phyloP scores from a whole-genome alignment of 495 filamentous ascomycete genomes.

The Annulohypoxylon stygium region DNA sequence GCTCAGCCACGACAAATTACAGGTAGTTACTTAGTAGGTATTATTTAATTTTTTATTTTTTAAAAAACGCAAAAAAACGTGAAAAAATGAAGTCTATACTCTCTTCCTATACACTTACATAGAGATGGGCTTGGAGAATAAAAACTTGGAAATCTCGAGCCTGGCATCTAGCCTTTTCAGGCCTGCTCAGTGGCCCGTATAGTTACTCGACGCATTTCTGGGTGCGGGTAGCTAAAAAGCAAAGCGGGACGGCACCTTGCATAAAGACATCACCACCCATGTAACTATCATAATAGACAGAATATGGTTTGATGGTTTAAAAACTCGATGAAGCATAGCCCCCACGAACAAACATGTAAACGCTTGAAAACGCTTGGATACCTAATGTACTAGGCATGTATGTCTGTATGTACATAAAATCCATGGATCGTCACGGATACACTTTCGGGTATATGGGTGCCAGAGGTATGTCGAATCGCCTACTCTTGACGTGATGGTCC shows the following conservation, averaged over 20 bases:
- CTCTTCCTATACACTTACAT: too few species aligned
- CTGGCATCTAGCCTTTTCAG: background rate
- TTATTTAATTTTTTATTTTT: too few species aligned
- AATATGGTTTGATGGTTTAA: background rate
- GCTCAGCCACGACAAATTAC: too few species aligned
- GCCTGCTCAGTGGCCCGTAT: conserved; percentile 1
- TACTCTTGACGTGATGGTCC: conserved; percentile 2
- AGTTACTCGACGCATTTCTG: conserved; percentile 19
- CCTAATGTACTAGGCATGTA: too few species aligned
- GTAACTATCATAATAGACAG: conserved; percentile 16
- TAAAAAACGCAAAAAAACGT: too few species aligned
- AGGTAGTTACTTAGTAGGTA: too few species aligned
- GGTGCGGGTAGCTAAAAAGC: conserved; percentile 26
- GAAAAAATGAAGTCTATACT: too few species aligned
- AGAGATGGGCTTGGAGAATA: too few species aligned
- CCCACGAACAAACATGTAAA: conserved; percentile 30
- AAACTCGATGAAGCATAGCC: conserved; percentile 24
- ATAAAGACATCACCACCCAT: conserved; percentile 29
- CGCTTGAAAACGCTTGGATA: conserved; percentile 2
- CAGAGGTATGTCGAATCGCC: conserved; percentile 10
- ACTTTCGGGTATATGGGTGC: conserved; percentile 3
- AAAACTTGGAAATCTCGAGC: background rate
- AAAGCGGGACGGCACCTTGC: conserved; percentile 47
- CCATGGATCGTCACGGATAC: too few species aligned
- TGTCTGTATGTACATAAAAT: too few species aligned